Evolutionary conservation across 208 protist species (phyloP), one percentile per base, ranked within the genome.

Genomic region (Leishmania lainsoni): DNA sequence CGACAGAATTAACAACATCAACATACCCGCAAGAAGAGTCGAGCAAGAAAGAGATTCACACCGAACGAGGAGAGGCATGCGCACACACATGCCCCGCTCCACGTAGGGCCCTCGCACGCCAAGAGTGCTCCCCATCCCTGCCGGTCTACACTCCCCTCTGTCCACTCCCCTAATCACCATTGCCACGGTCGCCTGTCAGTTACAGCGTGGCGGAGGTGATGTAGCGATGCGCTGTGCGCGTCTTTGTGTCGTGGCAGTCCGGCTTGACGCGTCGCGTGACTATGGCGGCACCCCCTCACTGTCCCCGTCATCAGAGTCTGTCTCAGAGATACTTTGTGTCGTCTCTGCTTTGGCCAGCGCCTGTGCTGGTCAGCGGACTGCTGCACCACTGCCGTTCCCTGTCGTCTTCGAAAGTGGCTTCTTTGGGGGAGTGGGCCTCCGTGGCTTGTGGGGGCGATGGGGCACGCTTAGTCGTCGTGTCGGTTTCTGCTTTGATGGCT

Each of bases 361-460:
- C 29, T 6, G 32, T 14, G 49, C 5, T 22, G 51, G 49, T 59
- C 8, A 52, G 3, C 1, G 17, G 17, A 6, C 48, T 6, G n/a
- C 51, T 10, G 32, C 48, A 76, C 32, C 32, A 32, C 51, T 39
- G 39, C 66, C 66, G 45, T 51, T 17, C 22, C 69, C 48, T 12
- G 69, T 73, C 68, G 68, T 8, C 26, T 73, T 49, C 68, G 45
- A 20, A 49, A 49, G 17, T 16, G 45, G 3, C 52, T 66, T 63
- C 32, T 22, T 45, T 8, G 70, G 70, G 26, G 70, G 70, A 5
- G 70, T 75, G n/a, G 70, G 70, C 70, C 54, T 75, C 45, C 49
- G 17, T 32, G 70, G 70, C 70, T 75, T 75, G 39, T 75, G 70
- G 1, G 54, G 74, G 22, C 56, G 74, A 20, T 65, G 52, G 0